phyloP scores from a whole-genome alignment of 345 rosid species.

The Rhizophora mangle region DNA sequence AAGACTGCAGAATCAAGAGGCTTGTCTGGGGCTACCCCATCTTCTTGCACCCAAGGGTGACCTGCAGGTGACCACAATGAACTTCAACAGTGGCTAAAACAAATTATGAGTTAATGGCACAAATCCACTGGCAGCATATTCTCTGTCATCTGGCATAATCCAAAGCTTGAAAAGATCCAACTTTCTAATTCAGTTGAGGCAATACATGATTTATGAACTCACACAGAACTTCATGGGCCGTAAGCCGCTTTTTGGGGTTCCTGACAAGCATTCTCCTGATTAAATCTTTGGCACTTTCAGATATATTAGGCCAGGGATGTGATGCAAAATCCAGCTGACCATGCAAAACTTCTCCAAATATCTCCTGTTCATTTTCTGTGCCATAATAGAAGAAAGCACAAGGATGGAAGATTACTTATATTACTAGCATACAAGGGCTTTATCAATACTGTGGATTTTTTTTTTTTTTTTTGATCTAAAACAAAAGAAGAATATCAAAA shows the following conservation, averaged over 20 bases:
- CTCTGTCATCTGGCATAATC: background rate
- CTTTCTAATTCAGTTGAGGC: background rate
- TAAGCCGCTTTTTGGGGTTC: slow-evolving; percentile 58
- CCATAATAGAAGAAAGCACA: background rate
- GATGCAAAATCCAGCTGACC: slow-evolving; percentile 76
- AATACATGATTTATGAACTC: slow-evolving; percentile 25
- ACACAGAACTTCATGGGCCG: slow-evolving; percentile 78
- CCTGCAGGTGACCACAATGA: slow-evolving; percentile 38
- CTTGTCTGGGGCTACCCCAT: slow-evolving; percentile 80
- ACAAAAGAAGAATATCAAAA: background rate
- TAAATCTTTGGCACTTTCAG: slow-evolving; percentile 81
- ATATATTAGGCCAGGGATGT: slow-evolving; percentile 85
- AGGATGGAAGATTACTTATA: background rate
- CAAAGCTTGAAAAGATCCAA: background rate
- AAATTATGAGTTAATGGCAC: background rate
- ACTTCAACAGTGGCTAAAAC: background rate
- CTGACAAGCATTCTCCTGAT: slow-evolving; percentile 70
- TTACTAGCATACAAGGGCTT: too few species aligned
- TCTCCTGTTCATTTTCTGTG: slow-evolving; percentile 73
- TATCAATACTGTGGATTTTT: background rate
- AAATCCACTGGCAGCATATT: background rate
- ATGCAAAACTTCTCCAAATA: slow-evolving; percentile 70
- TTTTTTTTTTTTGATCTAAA: background rate
- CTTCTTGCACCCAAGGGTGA: slow-evolving; percentile 84
- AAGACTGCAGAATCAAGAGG: slow-evolving; percentile 73